Evolutionary conservation across 192 early-diverging fungal species (phyloP).

Genomic region (Coemansia sp.): DNA sequence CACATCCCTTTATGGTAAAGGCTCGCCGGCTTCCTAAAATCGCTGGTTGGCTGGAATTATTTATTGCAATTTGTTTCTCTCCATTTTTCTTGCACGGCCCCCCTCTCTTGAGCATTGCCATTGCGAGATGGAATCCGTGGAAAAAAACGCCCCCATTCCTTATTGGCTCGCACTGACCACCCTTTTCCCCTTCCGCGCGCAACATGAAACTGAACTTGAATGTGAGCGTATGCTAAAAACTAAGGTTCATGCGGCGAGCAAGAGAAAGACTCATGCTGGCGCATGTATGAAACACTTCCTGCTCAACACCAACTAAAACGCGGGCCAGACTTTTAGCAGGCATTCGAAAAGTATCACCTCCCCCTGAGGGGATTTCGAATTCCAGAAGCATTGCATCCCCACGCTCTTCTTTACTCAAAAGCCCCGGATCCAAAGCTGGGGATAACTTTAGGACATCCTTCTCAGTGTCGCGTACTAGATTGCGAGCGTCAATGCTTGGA

Average conservation of each 20-base stretch:
- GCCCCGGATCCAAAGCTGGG: constrained; percentile 12
- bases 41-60: not conserved
- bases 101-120: not conserved
- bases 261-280: constrained; percentile 24
- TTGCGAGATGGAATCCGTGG: not conserved
- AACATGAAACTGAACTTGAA: not conserved
- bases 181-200: no score
- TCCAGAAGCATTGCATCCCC: constrained; percentile 10
- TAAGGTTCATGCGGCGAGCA: constrained; percentile 12
- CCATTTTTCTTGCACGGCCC: not conserved
- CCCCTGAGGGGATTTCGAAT: not conserved
- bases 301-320: constrained; percentile 12
- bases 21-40: not conserved
- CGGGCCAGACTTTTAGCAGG: constrained; percentile 1
- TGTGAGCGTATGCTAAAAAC: not conserved
- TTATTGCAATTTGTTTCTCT: not conserved
- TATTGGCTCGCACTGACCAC: not conserved
- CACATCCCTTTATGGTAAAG: not conserved
- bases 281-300: constrained; percentile 17
- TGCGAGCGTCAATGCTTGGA: constrained; percentile 12
- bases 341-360: not conserved
- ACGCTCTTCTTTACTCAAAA: constrained; percentile 3
- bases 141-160: not conserved
- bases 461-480: constrained; percentile 15
- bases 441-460: constrained; percentile 6